Percentiles rank a stretch among this genome's conserved stretches.
These are phyloP conservation scores for Fusarium gaditjirri DNA, from an alignment of 2,329 filamentous ascomycete genomes.

Conservation along the genomic window DNA sequence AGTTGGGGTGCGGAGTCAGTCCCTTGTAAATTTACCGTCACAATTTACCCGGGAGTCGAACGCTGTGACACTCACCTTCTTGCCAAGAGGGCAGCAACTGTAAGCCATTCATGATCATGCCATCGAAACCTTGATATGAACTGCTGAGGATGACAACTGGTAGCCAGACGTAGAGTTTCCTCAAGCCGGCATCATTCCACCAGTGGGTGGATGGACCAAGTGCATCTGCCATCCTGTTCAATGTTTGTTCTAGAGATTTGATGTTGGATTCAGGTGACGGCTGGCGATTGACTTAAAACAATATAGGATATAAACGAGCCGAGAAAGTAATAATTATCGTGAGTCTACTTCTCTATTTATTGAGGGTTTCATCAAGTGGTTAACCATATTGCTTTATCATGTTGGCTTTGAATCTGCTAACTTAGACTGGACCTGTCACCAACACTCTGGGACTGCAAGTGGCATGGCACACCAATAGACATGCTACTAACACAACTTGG, in stretches of 20 bases:
- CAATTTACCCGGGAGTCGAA: no score
- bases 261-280: no score
- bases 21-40: no score
- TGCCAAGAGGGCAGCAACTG: not conserved
- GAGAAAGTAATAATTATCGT: accelerated
- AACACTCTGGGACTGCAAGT: not conserved
- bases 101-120: not conserved
- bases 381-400: not conserved
- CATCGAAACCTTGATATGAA: not conserved
- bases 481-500: not conserved
- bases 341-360: not conserved
- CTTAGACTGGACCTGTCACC: not conserved
- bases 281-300: accelerated
- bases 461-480: not conserved
- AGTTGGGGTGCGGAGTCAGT: not conserved
- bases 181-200: not conserved
- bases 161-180: not conserved
- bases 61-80: not conserved
- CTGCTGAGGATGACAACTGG: not conserved
- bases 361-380: not conserved
- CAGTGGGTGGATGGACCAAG: not conserved
- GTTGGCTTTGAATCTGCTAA: not conserved
- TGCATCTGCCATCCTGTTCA: not conserved
- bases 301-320: accelerated
- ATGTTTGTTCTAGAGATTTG: not conserved